phyloP scores from a whole-genome alignment of 257 asterid species.

The Plantago major region DNA sequence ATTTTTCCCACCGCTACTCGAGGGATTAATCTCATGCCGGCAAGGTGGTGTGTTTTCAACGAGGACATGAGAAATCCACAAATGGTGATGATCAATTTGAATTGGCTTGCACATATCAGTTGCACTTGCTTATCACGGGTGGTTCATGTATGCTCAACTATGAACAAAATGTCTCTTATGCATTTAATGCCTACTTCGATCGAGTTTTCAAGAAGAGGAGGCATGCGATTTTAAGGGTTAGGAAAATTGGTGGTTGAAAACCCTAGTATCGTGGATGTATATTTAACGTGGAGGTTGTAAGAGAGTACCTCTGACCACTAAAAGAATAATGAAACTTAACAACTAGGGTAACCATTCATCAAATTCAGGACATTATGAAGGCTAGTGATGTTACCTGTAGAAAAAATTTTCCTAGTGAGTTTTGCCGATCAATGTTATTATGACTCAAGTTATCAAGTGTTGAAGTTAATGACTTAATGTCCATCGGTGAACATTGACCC shows the following conservation, averaged over 20 bases:
- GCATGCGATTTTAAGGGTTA: constrained; percentile 35
- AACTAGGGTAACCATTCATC: too few relatives aligned
- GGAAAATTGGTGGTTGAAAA: constrained; percentile 29
- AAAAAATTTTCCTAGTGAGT: too few relatives aligned
- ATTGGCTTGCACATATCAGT: constrained; percentile 21
- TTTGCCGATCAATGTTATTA: too few relatives aligned
- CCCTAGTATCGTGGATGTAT: constrained; percentile 24
- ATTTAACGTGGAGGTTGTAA: constrained; percentile 1
- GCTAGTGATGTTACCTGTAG: too few relatives aligned
- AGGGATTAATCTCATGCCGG: too few relatives aligned
- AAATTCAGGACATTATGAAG: too few relatives aligned
- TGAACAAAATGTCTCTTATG: constrained; percentile 36
- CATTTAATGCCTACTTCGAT: constrained; percentile 46
- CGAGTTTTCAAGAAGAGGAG: constrained; percentile 16
- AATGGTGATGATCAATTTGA: neutral
- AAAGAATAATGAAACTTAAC: too few relatives aligned
- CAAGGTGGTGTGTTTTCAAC: constrained; percentile 35
- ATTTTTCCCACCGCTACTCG: too few relatives aligned
- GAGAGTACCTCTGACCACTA: neutral
- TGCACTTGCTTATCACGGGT: constrained; percentile 39
- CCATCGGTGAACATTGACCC: too few relatives aligned
- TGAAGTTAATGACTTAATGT: too few relatives aligned
- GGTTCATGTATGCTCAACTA: constrained; percentile 32
- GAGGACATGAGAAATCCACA: neutral
- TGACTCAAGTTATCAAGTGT: too few relatives aligned